phyloP scores from a whole-genome alignment of 768 basidiomycete species.

The Agrocybe praecox region DNA sequence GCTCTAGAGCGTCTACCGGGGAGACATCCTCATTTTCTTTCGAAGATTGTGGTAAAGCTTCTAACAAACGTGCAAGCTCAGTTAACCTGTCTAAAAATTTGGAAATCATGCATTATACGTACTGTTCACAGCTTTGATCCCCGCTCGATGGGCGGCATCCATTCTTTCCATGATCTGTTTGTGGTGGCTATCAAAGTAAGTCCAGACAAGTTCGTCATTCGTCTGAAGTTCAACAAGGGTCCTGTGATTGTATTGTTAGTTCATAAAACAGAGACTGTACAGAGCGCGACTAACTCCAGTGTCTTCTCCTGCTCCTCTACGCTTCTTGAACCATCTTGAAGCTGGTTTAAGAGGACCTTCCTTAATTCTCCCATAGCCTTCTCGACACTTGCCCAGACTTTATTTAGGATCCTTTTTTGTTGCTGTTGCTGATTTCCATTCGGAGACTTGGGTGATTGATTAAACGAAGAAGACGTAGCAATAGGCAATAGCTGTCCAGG shows the following conservation, averaged over 20 bases:
- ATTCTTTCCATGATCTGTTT: slow-evolving; percentile 78
- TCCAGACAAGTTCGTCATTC: slow-evolving; percentile 90
- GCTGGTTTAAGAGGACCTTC: slow-evolving; percentile 65
- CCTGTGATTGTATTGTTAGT: slow-evolving; percentile 40
- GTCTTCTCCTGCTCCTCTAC: slow-evolving; percentile 96
- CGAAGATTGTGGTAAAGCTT: not conserved
- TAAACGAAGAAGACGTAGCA: not conserved
- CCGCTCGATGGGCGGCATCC: slow-evolving; percentile 55
- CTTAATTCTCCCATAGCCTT: slow-evolving; percentile 93
- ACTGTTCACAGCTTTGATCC: slow-evolving; percentile 58
- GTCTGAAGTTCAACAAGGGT: slow-evolving; percentile 85
- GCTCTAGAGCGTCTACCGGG: slow-evolving; percentile 34
- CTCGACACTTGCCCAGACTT: slow-evolving; percentile 94
- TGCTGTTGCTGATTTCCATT: slow-evolving; percentile 45
- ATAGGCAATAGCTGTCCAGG: slow-evolving; percentile 82
- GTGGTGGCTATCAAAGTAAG: slow-evolving; percentile 93
- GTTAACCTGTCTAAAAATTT: not conserved
- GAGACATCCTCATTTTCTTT: not conserved
- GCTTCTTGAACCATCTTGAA: slow-evolving; percentile 75
- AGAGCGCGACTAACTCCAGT: slow-evolving; percentile 66
- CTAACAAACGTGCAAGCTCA: not conserved
- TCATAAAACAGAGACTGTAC: not conserved
- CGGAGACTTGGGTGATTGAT: slow-evolving; percentile 29
- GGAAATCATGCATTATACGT: slow-evolving; percentile 12
- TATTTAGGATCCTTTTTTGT: slow-evolving; percentile 94